These are phyloP conservation scores for Exophiala sp. DNA, from an alignment of 2,329 filamentous ascomycete species.

Conservation along the genomic window DNA sequence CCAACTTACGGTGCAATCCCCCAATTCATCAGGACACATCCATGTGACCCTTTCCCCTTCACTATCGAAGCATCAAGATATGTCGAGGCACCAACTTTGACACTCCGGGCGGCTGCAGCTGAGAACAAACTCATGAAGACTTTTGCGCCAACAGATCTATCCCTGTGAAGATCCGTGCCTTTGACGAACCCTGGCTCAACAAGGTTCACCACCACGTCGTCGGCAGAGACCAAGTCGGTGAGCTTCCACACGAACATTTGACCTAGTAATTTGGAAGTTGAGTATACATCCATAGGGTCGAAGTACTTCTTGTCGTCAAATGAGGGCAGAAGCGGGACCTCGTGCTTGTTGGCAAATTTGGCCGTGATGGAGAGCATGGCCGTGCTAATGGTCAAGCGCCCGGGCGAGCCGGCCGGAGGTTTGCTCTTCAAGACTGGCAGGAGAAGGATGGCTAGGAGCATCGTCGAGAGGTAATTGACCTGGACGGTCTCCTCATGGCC, in stretches of 20 bases:
- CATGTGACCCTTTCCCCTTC: constrained; percentile 51
- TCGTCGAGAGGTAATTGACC: constrained; percentile 31
- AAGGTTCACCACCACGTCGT: constrained; percentile 46
- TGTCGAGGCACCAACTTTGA: constrained; percentile 43
- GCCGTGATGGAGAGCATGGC: constrained; percentile 23
- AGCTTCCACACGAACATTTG: constrained; percentile 39
- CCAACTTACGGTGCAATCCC: constrained; percentile 44
- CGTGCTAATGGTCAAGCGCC: constrained; percentile 23
- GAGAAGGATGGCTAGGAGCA: constrained; percentile 28
- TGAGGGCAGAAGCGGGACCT: constrained; percentile 25
- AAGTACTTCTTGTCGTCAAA: constrained; percentile 34
- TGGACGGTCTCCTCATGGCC: constrained; percentile 43
- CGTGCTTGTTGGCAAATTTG: constrained; percentile 21
- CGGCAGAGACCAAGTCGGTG: constrained; percentile 36
- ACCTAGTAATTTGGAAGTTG: constrained; percentile 33
- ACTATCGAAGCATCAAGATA: constrained; percentile 47
- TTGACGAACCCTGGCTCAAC: constrained; percentile 46
- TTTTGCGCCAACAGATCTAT: constrained; percentile 22
- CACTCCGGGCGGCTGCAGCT: constrained; percentile 31
- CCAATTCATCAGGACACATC: constrained; percentile 51
- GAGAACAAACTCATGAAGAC: constrained; percentile 27
- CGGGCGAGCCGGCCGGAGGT: constrained; percentile 10
- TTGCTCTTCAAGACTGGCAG: constrained; percentile 32
- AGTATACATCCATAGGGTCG: constrained; percentile 27
- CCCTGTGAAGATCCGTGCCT: constrained; percentile 43